Evolutionary conservation across 179 eudicot species (phyloP).

Genomic region (Pouteria campechiana): DNA sequence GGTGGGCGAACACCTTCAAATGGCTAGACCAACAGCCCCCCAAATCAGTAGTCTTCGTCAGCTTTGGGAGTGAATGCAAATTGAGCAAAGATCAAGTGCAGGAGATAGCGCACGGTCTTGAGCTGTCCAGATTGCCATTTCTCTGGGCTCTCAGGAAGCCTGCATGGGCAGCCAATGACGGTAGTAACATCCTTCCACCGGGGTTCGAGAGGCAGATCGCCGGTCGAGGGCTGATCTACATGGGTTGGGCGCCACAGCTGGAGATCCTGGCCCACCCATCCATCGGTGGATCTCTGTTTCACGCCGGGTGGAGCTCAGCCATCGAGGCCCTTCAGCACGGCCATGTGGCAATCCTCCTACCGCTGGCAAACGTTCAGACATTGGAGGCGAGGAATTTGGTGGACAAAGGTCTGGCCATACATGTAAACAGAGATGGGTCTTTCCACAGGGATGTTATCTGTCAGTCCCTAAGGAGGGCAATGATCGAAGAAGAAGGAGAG

Average conservation of each 20-base stretch:
- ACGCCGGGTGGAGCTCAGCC: constrained; percentile 29
- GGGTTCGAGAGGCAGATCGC: constrained; percentile 3
- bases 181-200: neutral
- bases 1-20: constrained; percentile 5
- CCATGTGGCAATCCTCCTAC: constrained; percentile 16
- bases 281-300: constrained; percentile 46
- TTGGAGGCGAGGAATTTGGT: constrained; percentile 22
- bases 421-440: constrained; percentile 27
- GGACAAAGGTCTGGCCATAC: constrained; percentile 20
- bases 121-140: constrained; percentile 17
- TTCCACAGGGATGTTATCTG: constrained; percentile 19
- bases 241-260: constrained; percentile 44
- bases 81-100: constrained; percentile 8
- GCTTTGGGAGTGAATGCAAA: constrained; percentile 15
- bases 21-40: constrained; percentile 14
- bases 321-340: constrained; percentile 26
- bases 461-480: constrained; percentile 15
- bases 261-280: constrained; percentile 33
- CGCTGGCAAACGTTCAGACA: constrained; percentile 22
- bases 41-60: constrained; percentile 13
- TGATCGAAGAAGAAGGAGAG: constrained; percentile 11
- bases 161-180: neutral
- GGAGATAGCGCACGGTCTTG: constrained; percentile 19
- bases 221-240: constrained; percentile 16
- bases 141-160: constrained; percentile 13